phyloP scores from a whole-genome alignment of 139 green algal species.

The Gonium pectorale region DNA sequence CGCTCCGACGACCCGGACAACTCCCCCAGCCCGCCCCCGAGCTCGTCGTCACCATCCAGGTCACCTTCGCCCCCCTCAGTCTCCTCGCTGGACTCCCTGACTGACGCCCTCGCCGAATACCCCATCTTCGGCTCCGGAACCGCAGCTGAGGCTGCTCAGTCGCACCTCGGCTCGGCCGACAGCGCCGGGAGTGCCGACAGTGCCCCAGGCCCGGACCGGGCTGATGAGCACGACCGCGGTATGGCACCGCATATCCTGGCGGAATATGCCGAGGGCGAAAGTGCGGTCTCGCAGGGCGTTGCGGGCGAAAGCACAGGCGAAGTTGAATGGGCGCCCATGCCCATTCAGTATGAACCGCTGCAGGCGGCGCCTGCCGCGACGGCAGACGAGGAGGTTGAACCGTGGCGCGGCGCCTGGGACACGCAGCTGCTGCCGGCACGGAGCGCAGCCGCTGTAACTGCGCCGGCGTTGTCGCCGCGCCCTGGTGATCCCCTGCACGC shows the following conservation, averaged over 20 bases:
- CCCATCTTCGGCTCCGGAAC: conserved; percentile 22
- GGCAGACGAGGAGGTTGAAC: not conserved
- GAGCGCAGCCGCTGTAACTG: too few relatives aligned
- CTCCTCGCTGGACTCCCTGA: not conserved
- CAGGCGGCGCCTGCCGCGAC: not conserved
- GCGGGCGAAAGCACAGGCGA: too few relatives aligned
- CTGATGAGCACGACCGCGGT: too few relatives aligned
- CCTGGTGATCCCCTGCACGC: not conserved
- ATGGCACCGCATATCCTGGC: too few relatives aligned
- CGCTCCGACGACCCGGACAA: conserved; percentile 1
- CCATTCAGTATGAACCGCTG: conserved; percentile 27
- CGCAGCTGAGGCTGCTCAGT: not conserved
- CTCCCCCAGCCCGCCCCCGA: not conserved
- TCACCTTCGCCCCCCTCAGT: not conserved
- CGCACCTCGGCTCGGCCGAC: conserved; percentile 28
- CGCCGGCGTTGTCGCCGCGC: too few relatives aligned
- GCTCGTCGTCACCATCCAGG: not conserved
- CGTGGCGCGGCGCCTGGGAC: conserved; percentile 28
- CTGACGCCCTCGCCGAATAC: not conserved
- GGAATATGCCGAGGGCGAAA: too few relatives aligned
- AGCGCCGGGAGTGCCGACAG: too few relatives aligned
- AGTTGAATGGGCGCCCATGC: not conserved
- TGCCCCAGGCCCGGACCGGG: too few relatives aligned
- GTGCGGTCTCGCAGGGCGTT: too few relatives aligned
- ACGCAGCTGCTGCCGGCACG: too few relatives aligned